phyloP scores from a whole-genome alignment of 192 early-diverging fungal species.

The Mortierella alpina region DNA sequence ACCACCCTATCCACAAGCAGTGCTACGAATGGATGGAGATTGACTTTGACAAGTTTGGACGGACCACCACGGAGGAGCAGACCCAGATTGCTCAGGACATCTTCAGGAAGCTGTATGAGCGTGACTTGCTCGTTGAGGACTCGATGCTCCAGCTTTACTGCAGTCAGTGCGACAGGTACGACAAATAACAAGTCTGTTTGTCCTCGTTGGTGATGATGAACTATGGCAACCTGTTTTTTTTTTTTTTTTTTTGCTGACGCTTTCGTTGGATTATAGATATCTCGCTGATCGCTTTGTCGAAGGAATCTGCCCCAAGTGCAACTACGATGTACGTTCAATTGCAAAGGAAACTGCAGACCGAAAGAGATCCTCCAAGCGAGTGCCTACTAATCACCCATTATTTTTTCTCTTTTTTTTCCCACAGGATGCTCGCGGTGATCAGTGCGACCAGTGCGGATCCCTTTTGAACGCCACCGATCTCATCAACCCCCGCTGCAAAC shows the following conservation, averaged over 20 bases:
- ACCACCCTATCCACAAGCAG: conserved; percentile 83
- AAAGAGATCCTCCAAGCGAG: neutral
- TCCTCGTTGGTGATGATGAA: neutral
- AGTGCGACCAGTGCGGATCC: conserved; percentile 95
- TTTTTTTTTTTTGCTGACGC: neutral
- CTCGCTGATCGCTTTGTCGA: conserved; percentile 98
- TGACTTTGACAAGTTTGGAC: conserved; percentile 96
- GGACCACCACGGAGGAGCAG: conserved; percentile 91
- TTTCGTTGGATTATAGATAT: conserved; percentile 64
- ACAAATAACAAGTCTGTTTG: conserved; percentile 14
- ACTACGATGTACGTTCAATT: conserved; percentile 68
- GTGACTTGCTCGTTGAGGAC: conserved; percentile 78
- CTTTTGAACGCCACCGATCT: conserved; percentile 94
- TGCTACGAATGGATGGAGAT: conserved; percentile 96
- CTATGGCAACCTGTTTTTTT: neutral
- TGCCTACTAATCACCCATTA: neutral
- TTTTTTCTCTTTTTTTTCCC: neutral
- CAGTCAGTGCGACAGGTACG: conserved; percentile 77
- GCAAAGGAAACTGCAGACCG: neutral
- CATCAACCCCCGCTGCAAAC: conserved; percentile 93
- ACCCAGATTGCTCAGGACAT: conserved; percentile 95
- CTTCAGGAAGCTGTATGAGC: conserved; percentile 77
- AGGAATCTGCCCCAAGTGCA: conserved; percentile 93
- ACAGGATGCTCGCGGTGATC: conserved; percentile 96
- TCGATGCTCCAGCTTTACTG: conserved; percentile 93